Base-by-base conservation (phyloP, 257 asterid species). In the Hygrophila difformis region DNA sequence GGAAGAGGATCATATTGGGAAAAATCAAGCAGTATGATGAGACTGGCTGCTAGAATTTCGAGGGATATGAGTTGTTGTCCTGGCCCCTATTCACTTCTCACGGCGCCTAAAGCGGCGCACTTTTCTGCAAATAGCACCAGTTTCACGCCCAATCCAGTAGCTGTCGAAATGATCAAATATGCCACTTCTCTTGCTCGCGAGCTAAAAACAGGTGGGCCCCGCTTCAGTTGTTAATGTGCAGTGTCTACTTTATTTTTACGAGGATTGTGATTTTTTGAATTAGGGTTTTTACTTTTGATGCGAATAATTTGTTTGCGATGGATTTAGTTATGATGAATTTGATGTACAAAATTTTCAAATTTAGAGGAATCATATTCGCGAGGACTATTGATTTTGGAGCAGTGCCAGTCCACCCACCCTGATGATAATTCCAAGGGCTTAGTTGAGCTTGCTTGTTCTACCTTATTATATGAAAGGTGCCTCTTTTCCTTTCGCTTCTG, bases 381-480 rank as follows among this genome's bases (percentile, higher is more conserved):
- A 60, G 87, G 86, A 46, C 47, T 71, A 43, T 63, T 85, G 76
- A 68, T 89, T 13, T 59, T 89, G 81, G 93, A 89, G 45, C 98
- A 89, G 81, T 89, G 96, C 55, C 78, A 72, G 47, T 64, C 94
- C 36, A 60, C 71, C 60, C 94, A 77, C 54, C 37, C 72, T 9
- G 96, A 89, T 60, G 86, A 77, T 38, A 59, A 66, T 58, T 77
- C 93, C 21, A 89, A 70, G 76, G 98, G 84, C 44, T 66, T 78
- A 57, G 94, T 79, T 60, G 65, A 79, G 28, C 73, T 89, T 8
- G 82, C 96, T 53, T 80, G 85, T 67, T 76, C 98, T 8, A 79
- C 93, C 58, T 68, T 89, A 39, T 48, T 85, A 31, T 79, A 62
- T 18, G 84, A 85, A 72, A 86, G 96, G 98, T 76, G 20, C 16